These are phyloP conservation scores for Leishmania amazonensis DNA, from an alignment of 208 protist species.

Conservation along the genomic window DNA sequence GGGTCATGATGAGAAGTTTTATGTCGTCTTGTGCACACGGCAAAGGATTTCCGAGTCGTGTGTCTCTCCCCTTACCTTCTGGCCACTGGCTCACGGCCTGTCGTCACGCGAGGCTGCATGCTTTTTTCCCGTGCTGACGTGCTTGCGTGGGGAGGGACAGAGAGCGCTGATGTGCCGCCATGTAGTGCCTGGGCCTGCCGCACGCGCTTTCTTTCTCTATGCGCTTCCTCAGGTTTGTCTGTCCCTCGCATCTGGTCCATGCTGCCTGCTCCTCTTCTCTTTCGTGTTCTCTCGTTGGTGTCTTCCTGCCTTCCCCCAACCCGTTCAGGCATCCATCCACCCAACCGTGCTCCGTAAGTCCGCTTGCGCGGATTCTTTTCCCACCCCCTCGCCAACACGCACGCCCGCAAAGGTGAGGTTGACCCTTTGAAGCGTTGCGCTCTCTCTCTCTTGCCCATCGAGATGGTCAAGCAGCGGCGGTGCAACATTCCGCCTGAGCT, in stretches of 20 bases:
- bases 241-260: neutral
- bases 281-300: neutral
- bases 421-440: neutral
- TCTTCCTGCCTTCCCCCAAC: neutral
- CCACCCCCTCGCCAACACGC: neutral
- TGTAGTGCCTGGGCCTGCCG: neutral
- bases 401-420: neutral
- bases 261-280: neutral
- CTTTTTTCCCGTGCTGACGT: neutral
- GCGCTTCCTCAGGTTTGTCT: neutral
- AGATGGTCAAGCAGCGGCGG: constrained; percentile 24
- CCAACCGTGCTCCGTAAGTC: neutral
- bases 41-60: too few relatives aligned
- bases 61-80: neutral
- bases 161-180: neutral
- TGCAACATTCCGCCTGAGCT: constrained; percentile 63
- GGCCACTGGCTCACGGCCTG: neutral
- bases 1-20: neutral
- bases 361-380: neutral
- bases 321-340: neutral
- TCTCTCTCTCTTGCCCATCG: neutral
- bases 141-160: neutral
- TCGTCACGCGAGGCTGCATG: neutral
- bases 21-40: neutral
- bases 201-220: neutral